Conservation (phyloP, 306 rosid species). For the Cicer cuneatum region DNA sequence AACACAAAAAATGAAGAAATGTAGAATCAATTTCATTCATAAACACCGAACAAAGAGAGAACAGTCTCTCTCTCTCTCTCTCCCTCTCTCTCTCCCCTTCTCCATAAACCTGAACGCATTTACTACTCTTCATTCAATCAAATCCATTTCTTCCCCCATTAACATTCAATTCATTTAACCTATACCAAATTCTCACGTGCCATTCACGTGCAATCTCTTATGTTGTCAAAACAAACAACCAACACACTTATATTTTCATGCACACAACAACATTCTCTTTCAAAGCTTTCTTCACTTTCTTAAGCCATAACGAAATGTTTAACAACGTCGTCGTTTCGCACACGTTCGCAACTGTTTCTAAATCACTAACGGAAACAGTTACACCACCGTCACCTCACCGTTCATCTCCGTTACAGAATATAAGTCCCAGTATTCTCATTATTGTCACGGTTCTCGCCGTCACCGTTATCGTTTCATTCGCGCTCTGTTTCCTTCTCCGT, state of each 20-base stretch:
- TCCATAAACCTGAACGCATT: conserved; percentile 38
- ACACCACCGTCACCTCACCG: conserved; percentile 37
- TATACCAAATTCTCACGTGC: conserved; percentile 32
- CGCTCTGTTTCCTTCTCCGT: conserved; percentile 68
- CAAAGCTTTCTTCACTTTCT: too few relatives aligned
- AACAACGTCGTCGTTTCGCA: conserved; percentile 49
- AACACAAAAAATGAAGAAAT: neutral
- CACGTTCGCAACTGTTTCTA: conserved; percentile 5
- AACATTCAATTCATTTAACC: conserved; percentile 39
- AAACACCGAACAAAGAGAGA: conserved; percentile 6
- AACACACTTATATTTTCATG: neutral
- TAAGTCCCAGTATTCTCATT: conserved; percentile 66
- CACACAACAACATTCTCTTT: neutral
- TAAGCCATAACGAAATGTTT: too few relatives aligned
- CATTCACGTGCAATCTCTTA: conserved; percentile 33
- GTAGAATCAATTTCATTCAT: neutral
- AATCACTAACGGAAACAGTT: neutral
- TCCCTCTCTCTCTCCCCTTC: neutral
- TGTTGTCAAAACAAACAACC: neutral
- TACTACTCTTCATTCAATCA: conserved; percentile 35
- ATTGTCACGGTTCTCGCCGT: conserved; percentile 57
- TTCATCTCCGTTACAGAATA: conserved; percentile 42
- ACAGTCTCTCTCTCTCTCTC: neutral
- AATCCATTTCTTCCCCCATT: conserved; percentile 41
- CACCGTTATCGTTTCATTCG: conserved; percentile 58